These are phyloP conservation scores for Aphanoascus verrucosus DNA, from an alignment of 2,329 filamentous ascomycete genomes.

Conservation along the genomic window DNA sequence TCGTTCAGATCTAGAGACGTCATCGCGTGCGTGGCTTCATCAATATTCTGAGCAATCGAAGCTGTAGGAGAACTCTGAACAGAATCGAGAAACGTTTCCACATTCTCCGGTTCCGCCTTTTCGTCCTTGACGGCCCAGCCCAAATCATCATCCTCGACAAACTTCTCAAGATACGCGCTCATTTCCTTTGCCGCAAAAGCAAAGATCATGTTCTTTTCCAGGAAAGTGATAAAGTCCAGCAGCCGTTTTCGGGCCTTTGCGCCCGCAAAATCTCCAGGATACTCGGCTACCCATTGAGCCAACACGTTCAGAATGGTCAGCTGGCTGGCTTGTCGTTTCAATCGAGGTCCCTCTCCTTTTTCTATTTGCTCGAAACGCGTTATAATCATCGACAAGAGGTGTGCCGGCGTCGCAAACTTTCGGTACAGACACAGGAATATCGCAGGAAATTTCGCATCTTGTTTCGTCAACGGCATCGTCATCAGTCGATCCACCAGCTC, in stretches of 20 bases:
- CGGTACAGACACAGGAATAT: constrained; percentile 89
- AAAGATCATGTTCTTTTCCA: constrained; percentile 73
- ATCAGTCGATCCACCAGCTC: constrained; percentile 81
- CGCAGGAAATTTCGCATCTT: constrained; percentile 78
- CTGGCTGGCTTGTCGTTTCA: constrained; percentile 70
- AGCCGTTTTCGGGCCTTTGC: constrained; percentile 60
- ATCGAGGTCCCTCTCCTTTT: constrained; percentile 57
- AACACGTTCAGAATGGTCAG: constrained; percentile 73
- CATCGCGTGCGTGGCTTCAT: constrained; percentile 31
- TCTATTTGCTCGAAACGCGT: constrained; percentile 58
- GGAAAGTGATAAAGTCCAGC: constrained; percentile 60
- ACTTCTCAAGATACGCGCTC: constrained; percentile 60
- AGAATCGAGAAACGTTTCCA: constrained; percentile 33
- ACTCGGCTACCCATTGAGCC: constrained; percentile 78
- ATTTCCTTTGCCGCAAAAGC: constrained; percentile 79
- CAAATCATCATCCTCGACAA: constrained; percentile 79
- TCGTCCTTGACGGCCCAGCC: constrained; percentile 82
- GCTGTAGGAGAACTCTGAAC: constrained; percentile 33
- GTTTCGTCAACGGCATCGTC: constrained; percentile 66
- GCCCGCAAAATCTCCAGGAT: constrained; percentile 87
- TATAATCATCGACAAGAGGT: constrained; percentile 63
- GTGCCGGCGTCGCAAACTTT: constrained; percentile 74
- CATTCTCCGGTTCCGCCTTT: constrained; percentile 35
- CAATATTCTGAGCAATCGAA: constrained; percentile 22
- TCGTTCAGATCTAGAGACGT: constrained; percentile 32